Evolutionary conservation across 164 flowering plant genomes (phyloP), one percentile per base, ranked within the genome.

Genomic region (Vitis rupestris): DNA sequence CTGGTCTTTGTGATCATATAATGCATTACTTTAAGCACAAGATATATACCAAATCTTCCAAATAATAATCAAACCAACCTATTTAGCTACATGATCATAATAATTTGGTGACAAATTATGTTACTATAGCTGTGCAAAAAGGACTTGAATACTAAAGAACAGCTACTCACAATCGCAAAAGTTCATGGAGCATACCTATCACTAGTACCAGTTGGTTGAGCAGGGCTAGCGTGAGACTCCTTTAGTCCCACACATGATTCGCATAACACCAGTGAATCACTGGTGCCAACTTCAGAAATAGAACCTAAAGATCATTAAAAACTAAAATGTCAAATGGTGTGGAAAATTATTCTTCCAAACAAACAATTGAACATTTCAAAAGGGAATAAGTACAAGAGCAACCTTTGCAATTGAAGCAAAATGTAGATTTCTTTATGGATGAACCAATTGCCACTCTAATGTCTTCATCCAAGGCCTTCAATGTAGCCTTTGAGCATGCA

Each of bases 401-500:
- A 87, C 96, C 88, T 81, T 78, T 82, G 77, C 91, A 87, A 58
- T 77, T 75, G 64, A 70, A 63, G 74, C 88, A 86, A 29, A 66
- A 59, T 15, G 64, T 63, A 31, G 79, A 70, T 47, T 69, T 82
- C 59, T 66, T 61, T 47, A 51, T 16, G 23, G 70, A 27, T 16
- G 81, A 68, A 51, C 89, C 81, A 60, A 83, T 74, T 4, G 77
- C 87, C 4, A 59, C 69, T 57, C 63, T 72, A 14, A 94, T 75
- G 49, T 75, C 68, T 12, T 71, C 78, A 75, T 85, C 92, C 70
- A 90, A 10, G 19, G 67, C 60, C 10, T 79, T 86, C 70, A 79
- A 68, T 1, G 85, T 73, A 68, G 82, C 75, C 66, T 62, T 72
- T 60, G 72, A 84, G 76, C 89, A 86, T 9, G 83, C 89, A 72